Evolutionary conservation across 2,329 filamentous ascomycete species (phyloP).

Genomic region (Phaeosphaeriaceae sp.): DNA sequence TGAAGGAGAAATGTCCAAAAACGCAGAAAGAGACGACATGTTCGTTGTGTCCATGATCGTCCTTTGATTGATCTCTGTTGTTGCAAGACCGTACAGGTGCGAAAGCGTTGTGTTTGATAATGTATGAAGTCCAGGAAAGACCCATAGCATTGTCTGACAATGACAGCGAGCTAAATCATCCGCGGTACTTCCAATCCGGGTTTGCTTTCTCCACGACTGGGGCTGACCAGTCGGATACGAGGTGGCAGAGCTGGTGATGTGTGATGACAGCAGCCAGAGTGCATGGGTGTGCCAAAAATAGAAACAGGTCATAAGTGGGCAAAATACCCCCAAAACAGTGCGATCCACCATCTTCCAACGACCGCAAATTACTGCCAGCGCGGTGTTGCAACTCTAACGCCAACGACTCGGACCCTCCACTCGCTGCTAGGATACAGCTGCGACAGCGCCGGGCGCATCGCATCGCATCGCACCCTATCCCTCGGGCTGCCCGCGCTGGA

Average conservation of each 20-base stretch:
- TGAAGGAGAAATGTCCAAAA: too few relatives aligned
- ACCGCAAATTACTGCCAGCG: slow-evolving; percentile 37
- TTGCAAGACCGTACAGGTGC: too few relatives aligned
- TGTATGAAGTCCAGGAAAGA: not conserved
- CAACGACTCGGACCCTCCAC: slow-evolving; percentile 1
- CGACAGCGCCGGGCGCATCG: slow-evolving; percentile 37
- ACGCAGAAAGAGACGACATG: too few relatives aligned
- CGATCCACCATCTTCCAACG: slow-evolving; percentile 26
- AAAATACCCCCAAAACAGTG: slow-evolving; percentile 35
- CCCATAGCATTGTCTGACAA: not conserved
- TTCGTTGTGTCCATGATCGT: too few relatives aligned
- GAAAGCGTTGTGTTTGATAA: not conserved
- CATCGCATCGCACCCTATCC: slow-evolving; percentile 39
- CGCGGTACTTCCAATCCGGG: not conserved
- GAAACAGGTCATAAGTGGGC: slow-evolving; percentile 22
- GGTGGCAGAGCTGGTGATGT: not conserved
- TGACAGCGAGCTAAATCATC: not conserved
- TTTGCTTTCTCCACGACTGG: not conserved
- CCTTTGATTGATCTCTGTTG: too few relatives aligned
- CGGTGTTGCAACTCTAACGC: not conserved
- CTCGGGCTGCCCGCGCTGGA: slow-evolving; percentile 21
- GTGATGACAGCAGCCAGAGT: not conserved
- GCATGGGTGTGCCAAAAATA: slow-evolving; percentile 1
- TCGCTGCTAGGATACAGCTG: slow-evolving; percentile 2
- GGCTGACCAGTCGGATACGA: not conserved